phyloP scores from a whole-genome alignment of 352 stramenopile genomes.

The Phytophthora citrophthora region DNA sequence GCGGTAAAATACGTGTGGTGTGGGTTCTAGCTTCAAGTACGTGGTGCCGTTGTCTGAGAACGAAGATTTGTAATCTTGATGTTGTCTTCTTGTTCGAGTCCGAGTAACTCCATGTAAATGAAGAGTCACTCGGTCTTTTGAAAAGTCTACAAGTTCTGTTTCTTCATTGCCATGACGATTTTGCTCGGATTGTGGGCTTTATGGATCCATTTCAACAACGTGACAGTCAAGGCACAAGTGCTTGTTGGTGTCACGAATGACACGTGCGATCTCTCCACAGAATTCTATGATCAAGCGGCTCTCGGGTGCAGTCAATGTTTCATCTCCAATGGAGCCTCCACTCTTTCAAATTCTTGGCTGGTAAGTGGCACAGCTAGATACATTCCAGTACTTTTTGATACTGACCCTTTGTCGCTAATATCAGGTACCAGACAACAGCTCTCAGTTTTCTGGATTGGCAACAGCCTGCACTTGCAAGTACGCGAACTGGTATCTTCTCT shows the following conservation, averaged over 20 bases:
- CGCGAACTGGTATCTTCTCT: constrained; percentile 5
- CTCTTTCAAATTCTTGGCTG: constrained; percentile 40
- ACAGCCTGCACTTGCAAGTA: constrained; percentile 57
- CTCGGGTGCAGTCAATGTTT: constrained; percentile 63
- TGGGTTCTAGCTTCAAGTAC: constrained; percentile 6
- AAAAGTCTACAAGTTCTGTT: constrained; percentile 3
- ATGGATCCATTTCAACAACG: constrained; percentile 3
- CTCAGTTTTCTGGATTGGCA: constrained; percentile 30
- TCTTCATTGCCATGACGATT: constrained; percentile 3
- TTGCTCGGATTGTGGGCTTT: constrained; percentile 1
- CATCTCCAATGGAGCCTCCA: constrained; percentile 37
- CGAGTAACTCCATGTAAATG: constrained; percentile 23
- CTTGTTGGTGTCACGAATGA: constrained; percentile 6
- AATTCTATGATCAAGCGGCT: constrained; percentile 69
- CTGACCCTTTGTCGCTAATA: not conserved
- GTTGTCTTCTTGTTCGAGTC: not conserved
- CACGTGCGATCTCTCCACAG: constrained; percentile 39
- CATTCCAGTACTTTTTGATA: not conserved
- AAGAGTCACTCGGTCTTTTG: constrained; percentile 41
- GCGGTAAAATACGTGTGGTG: not conserved
- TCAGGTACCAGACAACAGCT: constrained; percentile 44
- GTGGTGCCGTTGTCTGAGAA: not conserved
- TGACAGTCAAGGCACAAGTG: constrained; percentile 17
- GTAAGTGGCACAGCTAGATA: constrained; percentile 23
- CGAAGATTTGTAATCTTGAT: not conserved